Evolutionary conservation across 805 yeast genomes (phyloP), one percentile per base, ranked within the genome.

Genomic region (Pichia nakasei): DNA sequence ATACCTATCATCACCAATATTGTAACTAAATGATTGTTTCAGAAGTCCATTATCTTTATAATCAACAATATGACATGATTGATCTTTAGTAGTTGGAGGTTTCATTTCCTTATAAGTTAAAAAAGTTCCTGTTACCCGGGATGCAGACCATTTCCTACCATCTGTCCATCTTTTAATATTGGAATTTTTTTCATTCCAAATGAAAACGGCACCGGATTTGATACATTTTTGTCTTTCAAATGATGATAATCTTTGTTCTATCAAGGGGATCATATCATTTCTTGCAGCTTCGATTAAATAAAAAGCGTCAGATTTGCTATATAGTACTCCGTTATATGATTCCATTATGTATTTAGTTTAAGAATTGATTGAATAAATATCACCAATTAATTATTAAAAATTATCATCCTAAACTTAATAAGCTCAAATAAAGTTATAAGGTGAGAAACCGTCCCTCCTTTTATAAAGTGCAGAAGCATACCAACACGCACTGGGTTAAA

Each of bases 81-180:
- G 42, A 34, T 9, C 37, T 31, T 15, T 22, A 17, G n/a, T 41
- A 38, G 17, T 13, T n/a, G 47, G 24, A 11, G 54, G 52, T 47
- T 76, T 80, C 68, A 80, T 72, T 56, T 82, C 87, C 42, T 75
- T 70, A 58, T 81, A 81, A 3, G 76, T 72, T 26, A 81, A 61
- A 53, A 81, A 81, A 2, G 74, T 68, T 5, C 85, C 84, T 4
- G 72, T 69, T 1, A 83, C 87, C 46, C 87, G 68, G 0, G 84
- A 76, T 2, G 88, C 85, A 46, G 78, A 69, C 89, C 91, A 82
- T 29, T 73, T 69, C 49, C 74, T 73, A 18, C 89, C 86, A 54
- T 82, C 91, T 1, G 89, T 82, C 89, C 91, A 82, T 24, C 89
- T 64, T 49, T 78, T 73, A 78, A 83, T 80, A 17, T 79, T 82